Base-by-base conservation (phyloP, 2,329 filamentous ascomycete genomes). In the Monilinia aucupariae region DNA sequence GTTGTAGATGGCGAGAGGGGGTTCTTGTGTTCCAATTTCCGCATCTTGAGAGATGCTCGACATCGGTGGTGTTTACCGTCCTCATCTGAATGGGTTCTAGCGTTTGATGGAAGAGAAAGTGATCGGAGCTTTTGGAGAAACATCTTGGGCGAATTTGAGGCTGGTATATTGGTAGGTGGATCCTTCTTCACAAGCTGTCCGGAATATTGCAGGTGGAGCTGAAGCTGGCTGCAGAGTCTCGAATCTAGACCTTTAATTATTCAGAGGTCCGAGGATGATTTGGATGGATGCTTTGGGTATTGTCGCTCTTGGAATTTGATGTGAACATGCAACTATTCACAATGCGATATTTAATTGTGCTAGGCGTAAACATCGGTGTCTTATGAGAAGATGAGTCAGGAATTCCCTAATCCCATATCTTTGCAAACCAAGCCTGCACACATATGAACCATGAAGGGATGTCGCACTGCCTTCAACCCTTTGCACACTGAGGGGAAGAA, bases 121-220 rank as follows among this genome's bases (percentile, higher is more conserved):
- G 54, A 59, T 43, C 47, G 54, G 27, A 63, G 55, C 22, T 63
- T 63, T 27, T 51, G 37, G 15, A 63, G 27, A 22, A 63, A 45
- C 47, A 49, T 59, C 34, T n/a, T 61, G 10, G 4, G n/a, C 4
- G 15, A 25, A 12, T 8, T 25, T 34, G 25, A 25, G 13, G 7
- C 37, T 30, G 25, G 3, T 30, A 30, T 30, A 30, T 30, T 6
- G 3, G 27, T 30, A 30, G 27, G 27, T 30, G 10, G 3, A 52
- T 15, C 13, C 37, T 39, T 39, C 15, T 15, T 12, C 37, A 39
- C 27, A 27, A 7, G n/a, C 4, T 12, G 20, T 45, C 41, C 20
- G n/a, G 27, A 13, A 43, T 12, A 4, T 34, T 15, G 20, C 47
- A 32, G 54, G 30, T 34, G 54, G 17, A 12, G 4, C 13, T 34